phyloP scores from a whole-genome alignment of 371 early-diverging fungal species.

The Zychaea mexicana region DNA sequence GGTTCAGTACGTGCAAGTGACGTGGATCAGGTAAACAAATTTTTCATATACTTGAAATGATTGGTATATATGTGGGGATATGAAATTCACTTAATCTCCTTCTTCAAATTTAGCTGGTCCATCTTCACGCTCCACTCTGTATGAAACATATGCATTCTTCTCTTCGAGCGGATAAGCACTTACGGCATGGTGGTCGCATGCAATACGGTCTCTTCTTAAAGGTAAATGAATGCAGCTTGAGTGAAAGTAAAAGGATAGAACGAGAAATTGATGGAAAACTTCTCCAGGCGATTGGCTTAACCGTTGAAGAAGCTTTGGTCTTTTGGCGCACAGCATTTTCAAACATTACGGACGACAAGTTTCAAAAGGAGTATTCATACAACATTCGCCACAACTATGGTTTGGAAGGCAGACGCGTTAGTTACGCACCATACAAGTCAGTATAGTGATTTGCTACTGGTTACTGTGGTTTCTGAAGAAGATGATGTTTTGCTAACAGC shows the following conservation, averaged over 20 bases:
- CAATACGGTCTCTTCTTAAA: slow-evolving; percentile 95
- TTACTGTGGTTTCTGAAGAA: background rate
- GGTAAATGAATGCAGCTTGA: slow-evolving; percentile 23
- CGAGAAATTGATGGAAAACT: background rate
- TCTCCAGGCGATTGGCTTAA: slow-evolving; percentile 85
- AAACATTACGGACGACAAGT: slow-evolving; percentile 84
- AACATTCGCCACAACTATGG: slow-evolving; percentile 98
- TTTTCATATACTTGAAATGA: background rate
- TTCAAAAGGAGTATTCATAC: slow-evolving; percentile 94
- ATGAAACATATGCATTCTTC: slow-evolving; percentile 83
- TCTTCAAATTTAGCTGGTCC: slow-evolving; percentile 38
- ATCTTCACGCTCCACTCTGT: slow-evolving; percentile 88
- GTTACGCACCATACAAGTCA: slow-evolving; percentile 90
- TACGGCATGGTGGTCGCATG: slow-evolving; percentile 89
- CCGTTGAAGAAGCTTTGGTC: slow-evolving; percentile 87
- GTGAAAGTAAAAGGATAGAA: background rate
- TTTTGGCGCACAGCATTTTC: slow-evolving; percentile 89
- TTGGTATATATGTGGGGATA: background rate
- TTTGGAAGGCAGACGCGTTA: slow-evolving; percentile 92
- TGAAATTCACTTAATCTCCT: background rate
- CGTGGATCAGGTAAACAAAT: slow-evolving; percentile 59
- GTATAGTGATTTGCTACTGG: background rate
- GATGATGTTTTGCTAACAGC: background rate
- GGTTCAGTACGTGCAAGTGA: slow-evolving; percentile 65
- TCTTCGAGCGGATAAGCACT: slow-evolving; percentile 77